These are phyloP conservation scores for Monosporascus sp. DNA, from an alignment of 2,329 filamentous ascomycete species.

Conservation along the genomic window DNA sequence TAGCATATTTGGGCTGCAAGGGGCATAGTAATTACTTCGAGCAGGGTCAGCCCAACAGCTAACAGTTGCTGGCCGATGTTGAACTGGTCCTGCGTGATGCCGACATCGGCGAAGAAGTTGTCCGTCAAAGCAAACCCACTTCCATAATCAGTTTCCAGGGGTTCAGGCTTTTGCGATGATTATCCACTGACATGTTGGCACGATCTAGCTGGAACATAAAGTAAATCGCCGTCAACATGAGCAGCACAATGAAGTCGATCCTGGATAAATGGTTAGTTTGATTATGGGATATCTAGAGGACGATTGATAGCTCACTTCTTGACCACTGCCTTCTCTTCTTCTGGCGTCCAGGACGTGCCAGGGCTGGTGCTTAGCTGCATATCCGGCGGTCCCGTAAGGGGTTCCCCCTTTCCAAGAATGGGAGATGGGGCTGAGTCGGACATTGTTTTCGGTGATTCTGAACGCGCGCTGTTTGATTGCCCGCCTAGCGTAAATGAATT, in stretches of 20 bases:
- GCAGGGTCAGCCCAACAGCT: background rate
- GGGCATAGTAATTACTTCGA: slow-evolving; percentile 40
- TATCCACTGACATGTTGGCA: background rate
- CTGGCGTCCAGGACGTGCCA: background rate
- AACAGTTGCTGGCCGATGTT: background rate
- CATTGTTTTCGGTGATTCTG: too few species aligned
- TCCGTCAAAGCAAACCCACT: slow-evolving; percentile 1
- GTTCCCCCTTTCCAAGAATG: background rate
- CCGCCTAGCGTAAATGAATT: too few species aligned
- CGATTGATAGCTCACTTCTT: background rate
- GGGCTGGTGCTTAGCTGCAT: background rate
- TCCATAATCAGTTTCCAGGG: background rate
- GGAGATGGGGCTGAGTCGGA: background rate
- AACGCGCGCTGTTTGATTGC: too few species aligned
- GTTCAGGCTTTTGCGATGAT: background rate
- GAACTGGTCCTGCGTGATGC: slow-evolving; percentile 1
- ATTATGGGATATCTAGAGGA: background rate
- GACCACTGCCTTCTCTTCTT: background rate
- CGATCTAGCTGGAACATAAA: slow-evolving; percentile 1
- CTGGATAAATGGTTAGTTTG: background rate
- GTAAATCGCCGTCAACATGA: background rate
- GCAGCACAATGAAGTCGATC: background rate
- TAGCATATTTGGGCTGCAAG: slow-evolving; percentile 33
- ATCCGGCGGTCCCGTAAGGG: background rate
- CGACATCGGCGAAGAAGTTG: slow-evolving; percentile 1